These are phyloP conservation scores for Mycena venus DNA, from an alignment of 768 basidiomycete species.

Conservation along the genomic window DNA sequence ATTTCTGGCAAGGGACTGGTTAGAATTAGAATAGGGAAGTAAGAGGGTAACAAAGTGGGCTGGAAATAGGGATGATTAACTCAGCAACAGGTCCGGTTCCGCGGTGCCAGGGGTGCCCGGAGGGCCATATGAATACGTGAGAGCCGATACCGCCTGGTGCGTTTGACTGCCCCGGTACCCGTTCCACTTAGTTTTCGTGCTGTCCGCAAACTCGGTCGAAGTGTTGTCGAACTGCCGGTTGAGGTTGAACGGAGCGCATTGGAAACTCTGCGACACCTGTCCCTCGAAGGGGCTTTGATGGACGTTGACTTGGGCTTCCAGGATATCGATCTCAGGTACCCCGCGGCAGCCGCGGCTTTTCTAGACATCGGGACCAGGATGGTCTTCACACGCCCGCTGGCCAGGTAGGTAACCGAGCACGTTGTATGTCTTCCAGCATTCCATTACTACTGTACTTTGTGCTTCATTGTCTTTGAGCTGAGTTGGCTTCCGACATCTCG, in stretches of 20 bases:
- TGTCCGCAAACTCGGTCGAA: constrained; percentile 66
- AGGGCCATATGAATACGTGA: no score
- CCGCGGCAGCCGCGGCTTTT: constrained; percentile 81
- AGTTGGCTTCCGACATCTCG: no score
- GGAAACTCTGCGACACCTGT: constrained; percentile 84
- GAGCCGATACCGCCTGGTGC: constrained; percentile 82
- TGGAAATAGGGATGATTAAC: no score
- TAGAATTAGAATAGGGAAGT: no score
- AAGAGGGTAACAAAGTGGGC: no score
- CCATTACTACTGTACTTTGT: no score
- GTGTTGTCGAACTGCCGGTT: constrained; percentile 72
- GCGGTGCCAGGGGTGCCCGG: no score
- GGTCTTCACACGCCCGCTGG: constrained; percentile 85
- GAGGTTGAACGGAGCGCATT: constrained; percentile 84
- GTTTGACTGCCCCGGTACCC: constrained; percentile 76
- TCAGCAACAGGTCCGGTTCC: no score
- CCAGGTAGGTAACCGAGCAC: constrained; percentile 86
- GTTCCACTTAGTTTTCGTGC: constrained; percentile 68
- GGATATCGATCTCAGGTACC: constrained; percentile 94
- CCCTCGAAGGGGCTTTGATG: constrained; percentile 62
- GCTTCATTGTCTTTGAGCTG: no score
- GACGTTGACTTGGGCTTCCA: constrained; percentile 85
- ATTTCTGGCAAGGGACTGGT: no score
- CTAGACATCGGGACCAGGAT: constrained; percentile 84
- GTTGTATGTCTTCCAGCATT: no score